Evolutionary conservation across 1,284 basidiomycete species (phyloP).

Genomic region (Ganoderma sinense): DNA sequence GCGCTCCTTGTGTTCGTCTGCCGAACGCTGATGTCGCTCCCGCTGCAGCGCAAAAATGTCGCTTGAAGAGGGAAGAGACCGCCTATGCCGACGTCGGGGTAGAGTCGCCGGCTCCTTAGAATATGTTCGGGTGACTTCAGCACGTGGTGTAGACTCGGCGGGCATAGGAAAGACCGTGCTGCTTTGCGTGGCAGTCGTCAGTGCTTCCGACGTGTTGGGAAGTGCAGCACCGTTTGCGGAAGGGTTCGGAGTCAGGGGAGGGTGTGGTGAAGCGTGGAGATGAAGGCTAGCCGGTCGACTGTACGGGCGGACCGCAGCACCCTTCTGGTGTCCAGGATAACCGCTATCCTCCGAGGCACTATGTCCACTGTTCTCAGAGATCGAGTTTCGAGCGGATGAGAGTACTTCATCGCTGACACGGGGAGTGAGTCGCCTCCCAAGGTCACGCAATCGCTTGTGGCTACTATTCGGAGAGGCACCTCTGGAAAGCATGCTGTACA

Average conservation of each 20-base stretch:
- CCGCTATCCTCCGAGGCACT: conserved; percentile 44
- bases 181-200: conserved; percentile 24
- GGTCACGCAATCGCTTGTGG: conserved; percentile 47
- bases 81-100: conserved; percentile 32
- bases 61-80: conserved; percentile 38
- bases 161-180: conserved; percentile 19
- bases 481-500: conserved; percentile 48
- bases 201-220: conserved; percentile 8
- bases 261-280: conserved; percentile 8
- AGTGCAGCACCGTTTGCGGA: conserved; percentile 9
- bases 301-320: conserved; percentile 26
- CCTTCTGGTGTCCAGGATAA: conserved; percentile 24
- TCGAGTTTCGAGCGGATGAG: conserved; percentile 54
- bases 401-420: conserved; percentile 55
- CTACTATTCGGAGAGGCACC: conserved; percentile 52
- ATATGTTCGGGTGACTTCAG: conserved; percentile 5
- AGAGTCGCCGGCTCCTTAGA: conserved; percentile 17
- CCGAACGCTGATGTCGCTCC: conserved; percentile 48
- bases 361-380: conserved; percentile 52
- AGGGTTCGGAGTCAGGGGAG: background rate
- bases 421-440: conserved; percentile 47
- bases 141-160: conserved; percentile 21
- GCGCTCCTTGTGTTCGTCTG: conserved; percentile 56
- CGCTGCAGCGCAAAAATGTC: conserved; percentile 34
- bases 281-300: conserved; percentile 27